Conservation (phyloP, 495 filamentous ascomycete genomes). For the Evernia prunastri region DNA sequence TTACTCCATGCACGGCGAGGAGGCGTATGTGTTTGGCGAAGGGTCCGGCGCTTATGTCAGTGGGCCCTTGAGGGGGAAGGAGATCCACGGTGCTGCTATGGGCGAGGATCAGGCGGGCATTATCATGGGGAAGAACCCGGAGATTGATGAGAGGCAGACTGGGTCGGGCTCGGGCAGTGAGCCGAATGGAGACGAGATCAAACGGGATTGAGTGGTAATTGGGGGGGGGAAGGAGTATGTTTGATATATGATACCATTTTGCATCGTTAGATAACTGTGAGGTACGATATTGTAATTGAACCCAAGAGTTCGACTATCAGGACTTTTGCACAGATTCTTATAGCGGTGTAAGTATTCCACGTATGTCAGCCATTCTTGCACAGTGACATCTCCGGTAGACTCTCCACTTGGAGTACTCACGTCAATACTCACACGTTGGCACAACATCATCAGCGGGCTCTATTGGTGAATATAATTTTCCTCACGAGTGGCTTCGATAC, state of each 20-base stretch:
- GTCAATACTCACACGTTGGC: not conserved
- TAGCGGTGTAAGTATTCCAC: too few species aligned
- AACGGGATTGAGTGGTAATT: constrained; percentile 12
- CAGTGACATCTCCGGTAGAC: not conserved
- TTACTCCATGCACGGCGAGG: constrained; percentile 48
- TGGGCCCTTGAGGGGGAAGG: constrained; percentile 9
- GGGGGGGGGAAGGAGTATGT: not conserved
- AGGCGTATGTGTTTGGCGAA: constrained; percentile 38
- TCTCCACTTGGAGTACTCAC: not conserved
- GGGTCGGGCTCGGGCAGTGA: constrained; percentile 6
- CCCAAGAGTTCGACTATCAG: not conserved
- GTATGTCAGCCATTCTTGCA: not conserved
- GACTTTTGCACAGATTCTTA: not conserved
- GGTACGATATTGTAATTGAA: not conserved
- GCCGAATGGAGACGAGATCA: not conserved
- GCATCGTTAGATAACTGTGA: not conserved
- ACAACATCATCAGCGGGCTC: not conserved
- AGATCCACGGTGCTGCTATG: constrained; percentile 12
- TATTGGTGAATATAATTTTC: not conserved
- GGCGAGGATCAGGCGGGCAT: constrained; percentile 14
- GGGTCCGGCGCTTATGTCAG: not conserved
- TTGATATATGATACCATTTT: not conserved
- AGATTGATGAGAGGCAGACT: constrained; percentile 8
- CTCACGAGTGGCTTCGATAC: not conserved
- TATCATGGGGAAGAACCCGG: constrained; percentile 20